Evolutionary conservation across 345 rosid species (phyloP).

Genomic region (Hibiscus syriacus): DNA sequence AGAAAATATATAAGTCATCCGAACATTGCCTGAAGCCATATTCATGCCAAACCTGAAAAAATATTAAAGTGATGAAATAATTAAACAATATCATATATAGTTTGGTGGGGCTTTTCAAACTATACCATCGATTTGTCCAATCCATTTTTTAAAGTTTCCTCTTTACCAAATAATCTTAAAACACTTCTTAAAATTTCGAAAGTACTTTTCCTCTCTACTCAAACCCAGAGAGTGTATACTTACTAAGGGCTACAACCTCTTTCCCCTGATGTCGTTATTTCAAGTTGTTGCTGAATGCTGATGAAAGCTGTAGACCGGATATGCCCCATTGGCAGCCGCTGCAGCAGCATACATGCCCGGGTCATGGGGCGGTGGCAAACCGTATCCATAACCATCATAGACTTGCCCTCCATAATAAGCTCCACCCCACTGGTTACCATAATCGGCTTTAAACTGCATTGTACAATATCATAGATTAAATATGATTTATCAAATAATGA

Average conservation of each 20-base stretch:
- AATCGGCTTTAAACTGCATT: constrained; percentile 61
- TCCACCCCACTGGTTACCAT: constrained; percentile 74
- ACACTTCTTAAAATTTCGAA: no score
- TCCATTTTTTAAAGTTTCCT: no score
- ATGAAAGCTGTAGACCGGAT: constrained; percentile 73
- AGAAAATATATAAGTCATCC: no score
- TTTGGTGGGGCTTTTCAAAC: no score
- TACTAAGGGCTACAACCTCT: constrained; percentile 16
- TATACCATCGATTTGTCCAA: no score
- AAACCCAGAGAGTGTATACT: no score
- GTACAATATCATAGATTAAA: background rate
- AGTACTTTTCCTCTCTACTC: no score
- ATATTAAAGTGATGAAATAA: no score
- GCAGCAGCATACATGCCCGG: constrained; percentile 63
- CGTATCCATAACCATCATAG: constrained; percentile 82
- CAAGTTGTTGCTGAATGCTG: constrained; percentile 95
- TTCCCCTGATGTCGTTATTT: constrained; percentile 16
- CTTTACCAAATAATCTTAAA: no score
- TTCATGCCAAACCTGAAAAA: no score
- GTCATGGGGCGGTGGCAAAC: constrained; percentile 62
- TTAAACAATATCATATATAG: no score
- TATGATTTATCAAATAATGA: background rate
- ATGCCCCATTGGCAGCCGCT: constrained; percentile 44
- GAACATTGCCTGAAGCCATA: no score
- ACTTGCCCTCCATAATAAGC: constrained; percentile 71